A percentile compares a stretch with the other conserved stretches of the same genome.
These are phyloP conservation scores for Paraglomus brasilianum DNA, from an alignment of 192 early-diverging fungal species.

Conservation along the genomic window DNA sequence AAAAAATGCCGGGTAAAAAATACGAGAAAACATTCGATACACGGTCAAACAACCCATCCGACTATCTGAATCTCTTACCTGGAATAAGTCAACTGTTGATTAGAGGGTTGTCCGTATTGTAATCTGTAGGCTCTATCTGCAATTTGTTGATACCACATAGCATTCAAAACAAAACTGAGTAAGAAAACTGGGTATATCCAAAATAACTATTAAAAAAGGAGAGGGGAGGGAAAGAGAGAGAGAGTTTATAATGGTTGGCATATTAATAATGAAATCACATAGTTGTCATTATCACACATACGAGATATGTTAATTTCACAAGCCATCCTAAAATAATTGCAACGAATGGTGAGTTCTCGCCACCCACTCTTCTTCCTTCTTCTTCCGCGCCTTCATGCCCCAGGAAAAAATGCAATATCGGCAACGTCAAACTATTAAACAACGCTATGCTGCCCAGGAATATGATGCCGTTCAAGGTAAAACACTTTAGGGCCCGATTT, in stretches of 20 bases:
- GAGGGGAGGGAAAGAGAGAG: neutral
- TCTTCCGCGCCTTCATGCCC: neutral
- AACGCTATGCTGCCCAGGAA: conserved; percentile 54
- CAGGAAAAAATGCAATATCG: conserved; percentile 26
- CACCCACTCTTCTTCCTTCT: neutral
- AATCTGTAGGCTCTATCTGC: conserved; percentile 50
- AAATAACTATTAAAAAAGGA: conserved; percentile 36
- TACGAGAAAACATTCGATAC: neutral
- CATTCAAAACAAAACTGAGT: conserved; percentile 50
- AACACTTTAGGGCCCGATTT: conserved; percentile 41
- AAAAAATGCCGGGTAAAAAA: neutral
- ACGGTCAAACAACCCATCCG: neutral
- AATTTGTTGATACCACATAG: conserved; percentile 58
- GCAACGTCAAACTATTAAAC: conserved; percentile 39
- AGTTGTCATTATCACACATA: conserved; percentile 11
- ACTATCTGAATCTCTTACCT: conserved; percentile 17
- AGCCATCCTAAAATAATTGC: conserved; percentile 21
- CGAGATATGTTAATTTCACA: conserved; percentile 36
- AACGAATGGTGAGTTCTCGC: conserved; percentile 17
- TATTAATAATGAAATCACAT: neutral
- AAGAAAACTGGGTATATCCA: conserved; percentile 59
- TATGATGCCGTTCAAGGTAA: conserved; percentile 50
- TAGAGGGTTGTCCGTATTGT: conserved; percentile 41
- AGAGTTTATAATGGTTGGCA: neutral
- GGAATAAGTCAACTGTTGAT: conserved; percentile 35